Evolutionary conservation across 2,329 filamentous ascomycete species (phyloP).

Genomic region (Colletotrichum godetiae): DNA sequence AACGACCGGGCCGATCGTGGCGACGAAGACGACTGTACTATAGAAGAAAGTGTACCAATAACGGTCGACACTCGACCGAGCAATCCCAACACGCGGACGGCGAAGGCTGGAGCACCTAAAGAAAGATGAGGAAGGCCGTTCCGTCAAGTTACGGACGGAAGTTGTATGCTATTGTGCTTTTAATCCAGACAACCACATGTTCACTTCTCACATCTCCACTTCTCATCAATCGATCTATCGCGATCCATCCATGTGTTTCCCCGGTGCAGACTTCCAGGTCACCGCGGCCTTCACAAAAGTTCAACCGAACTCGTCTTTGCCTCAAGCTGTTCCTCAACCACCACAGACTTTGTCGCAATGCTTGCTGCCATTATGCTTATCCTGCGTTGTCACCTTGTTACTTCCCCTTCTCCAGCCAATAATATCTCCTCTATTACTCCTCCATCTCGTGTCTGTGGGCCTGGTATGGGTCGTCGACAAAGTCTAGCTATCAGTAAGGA

Average conservation of each 20-base stretch:
- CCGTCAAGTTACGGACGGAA: background rate
- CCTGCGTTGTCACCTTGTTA: background rate
- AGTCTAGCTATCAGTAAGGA: too few relatives aligned
- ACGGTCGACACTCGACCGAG: background rate
- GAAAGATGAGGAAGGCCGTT: background rate
- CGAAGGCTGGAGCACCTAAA: background rate
- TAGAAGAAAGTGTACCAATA: constrained; percentile 27
- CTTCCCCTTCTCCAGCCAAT: constrained; percentile 5
- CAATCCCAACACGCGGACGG: background rate
- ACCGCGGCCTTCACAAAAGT: background rate
- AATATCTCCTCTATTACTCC: constrained; percentile 11
- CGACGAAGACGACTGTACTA: constrained; percentile 3
- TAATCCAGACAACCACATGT: background rate
- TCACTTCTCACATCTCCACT: background rate
- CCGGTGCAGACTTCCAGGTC: background rate
- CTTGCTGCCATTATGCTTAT: background rate
- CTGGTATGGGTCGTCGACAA: background rate
- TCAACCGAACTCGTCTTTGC: background rate
- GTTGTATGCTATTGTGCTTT: background rate
- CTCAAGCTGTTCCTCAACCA: background rate
- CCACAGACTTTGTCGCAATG: background rate
- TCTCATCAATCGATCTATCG: background rate
- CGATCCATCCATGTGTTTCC: background rate
- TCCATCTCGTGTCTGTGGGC: background rate
- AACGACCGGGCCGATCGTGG: too few relatives aligned